phyloP scores from a whole-genome alignment of 768 basidiomycete genomes.

The Calvatia gigantea region DNA sequence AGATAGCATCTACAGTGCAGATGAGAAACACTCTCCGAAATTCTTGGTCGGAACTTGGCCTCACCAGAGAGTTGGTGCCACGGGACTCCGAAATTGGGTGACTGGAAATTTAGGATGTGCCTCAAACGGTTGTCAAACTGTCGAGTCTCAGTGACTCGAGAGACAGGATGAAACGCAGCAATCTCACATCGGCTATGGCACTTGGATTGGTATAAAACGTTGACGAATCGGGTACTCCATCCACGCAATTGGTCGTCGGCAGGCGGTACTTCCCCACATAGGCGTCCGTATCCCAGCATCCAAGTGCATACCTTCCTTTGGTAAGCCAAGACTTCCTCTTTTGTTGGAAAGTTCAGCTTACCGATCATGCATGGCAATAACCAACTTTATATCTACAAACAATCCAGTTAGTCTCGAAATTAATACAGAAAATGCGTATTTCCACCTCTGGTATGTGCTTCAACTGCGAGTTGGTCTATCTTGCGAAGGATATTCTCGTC shows the following conservation, averaged over 20 bases:
- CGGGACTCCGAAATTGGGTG: constrained; percentile 21
- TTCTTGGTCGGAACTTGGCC: background rate
- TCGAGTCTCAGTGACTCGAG: background rate
- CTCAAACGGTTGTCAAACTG: constrained; percentile 23
- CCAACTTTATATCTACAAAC: constrained; percentile 21
- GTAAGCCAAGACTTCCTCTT: background rate
- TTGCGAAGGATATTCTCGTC: constrained; percentile 21
- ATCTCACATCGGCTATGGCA: constrained; percentile 21
- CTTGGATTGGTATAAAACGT: constrained; percentile 22
- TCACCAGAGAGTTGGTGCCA: constrained; percentile 22
- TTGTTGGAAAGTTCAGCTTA: background rate
- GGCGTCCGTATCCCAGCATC: constrained; percentile 25
- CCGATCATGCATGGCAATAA: constrained; percentile 26
- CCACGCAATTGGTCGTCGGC: constrained; percentile 19
- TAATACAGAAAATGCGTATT: background rate
- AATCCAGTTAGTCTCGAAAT: background rate
- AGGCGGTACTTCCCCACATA: constrained; percentile 22
- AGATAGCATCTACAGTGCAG: constrained; percentile 20
- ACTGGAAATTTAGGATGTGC: constrained; percentile 24
- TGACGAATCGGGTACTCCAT: constrained; percentile 24
- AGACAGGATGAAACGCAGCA: background rate
- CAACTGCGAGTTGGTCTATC: constrained; percentile 21
- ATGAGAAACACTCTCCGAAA: background rate
- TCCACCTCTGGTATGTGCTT: constrained; percentile 21
- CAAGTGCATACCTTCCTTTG: constrained; percentile 18